Conservation (phyloP, 768 basidiomycete genomes). For the Amanita subjunquillea region DNA sequence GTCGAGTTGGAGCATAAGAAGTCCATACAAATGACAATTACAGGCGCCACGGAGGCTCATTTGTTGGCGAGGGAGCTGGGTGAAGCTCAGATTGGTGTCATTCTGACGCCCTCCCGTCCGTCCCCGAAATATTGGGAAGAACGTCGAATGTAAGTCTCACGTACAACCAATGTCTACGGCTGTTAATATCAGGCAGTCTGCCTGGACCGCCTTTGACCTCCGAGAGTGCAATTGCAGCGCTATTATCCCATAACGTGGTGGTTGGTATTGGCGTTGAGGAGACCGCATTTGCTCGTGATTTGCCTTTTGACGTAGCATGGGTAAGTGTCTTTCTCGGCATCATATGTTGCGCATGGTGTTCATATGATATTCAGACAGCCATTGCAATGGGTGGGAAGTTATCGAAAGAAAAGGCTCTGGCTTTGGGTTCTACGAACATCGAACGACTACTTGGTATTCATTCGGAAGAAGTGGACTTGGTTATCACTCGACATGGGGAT, state of each 20-base stretch:
- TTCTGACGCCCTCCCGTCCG: slow-evolving; percentile 46
- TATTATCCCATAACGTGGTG: slow-evolving; percentile 60
- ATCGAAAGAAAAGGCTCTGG: slow-evolving; percentile 30
- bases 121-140: slow-evolving; percentile 71
- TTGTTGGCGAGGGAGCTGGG: slow-evolving; percentile 61
- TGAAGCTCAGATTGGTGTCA: slow-evolving; percentile 34
- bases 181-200: slow-evolving; percentile 23
- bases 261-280: slow-evolving; percentile 57
- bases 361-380: slow-evolving; percentile 22
- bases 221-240: slow-evolving; percentile 40
- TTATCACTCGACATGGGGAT: slow-evolving; percentile 46
- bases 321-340: slow-evolving; percentile 26
- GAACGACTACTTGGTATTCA: slow-evolving; percentile 28
- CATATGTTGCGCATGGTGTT: background rate
- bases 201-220: slow-evolving; percentile 68
- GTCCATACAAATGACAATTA: slow-evolving; percentile 46
- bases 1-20: slow-evolving; percentile 36
- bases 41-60: slow-evolving; percentile 58
- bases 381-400: slow-evolving; percentile 31
- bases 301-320: slow-evolving; percentile 79
- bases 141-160: slow-evolving; percentile 45
- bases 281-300: slow-evolving; percentile 65
- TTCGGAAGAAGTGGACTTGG: slow-evolving; percentile 36
- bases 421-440: slow-evolving; percentile 37
- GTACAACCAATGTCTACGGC: background rate